These are phyloP conservation scores for Trichomonascus vanleenenianus DNA, from an alignment of 805 yeast species.

Conservation along the genomic window DNA sequence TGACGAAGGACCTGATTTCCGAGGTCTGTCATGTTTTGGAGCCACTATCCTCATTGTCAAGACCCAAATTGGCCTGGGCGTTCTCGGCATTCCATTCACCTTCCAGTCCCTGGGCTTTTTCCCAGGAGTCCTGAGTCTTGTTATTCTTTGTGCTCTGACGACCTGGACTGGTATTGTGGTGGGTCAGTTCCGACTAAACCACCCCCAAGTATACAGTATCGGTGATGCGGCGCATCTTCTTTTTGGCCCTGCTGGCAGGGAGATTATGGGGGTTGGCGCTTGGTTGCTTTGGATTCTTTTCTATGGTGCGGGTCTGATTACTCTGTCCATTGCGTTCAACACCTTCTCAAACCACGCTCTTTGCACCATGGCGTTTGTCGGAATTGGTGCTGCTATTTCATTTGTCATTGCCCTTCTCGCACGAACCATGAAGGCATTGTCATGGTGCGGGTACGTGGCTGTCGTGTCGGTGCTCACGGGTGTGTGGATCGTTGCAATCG, in stretches of 20 bases:
- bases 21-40: slow-evolving; percentile 5
- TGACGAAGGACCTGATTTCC: slow-evolving; percentile 7
- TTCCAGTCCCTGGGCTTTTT: slow-evolving; percentile 5
- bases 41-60: slow-evolving; percentile 6
- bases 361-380: slow-evolving; percentile 5
- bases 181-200: slow-evolving; percentile 2
- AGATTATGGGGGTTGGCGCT: slow-evolving; percentile 4
- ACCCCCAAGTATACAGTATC: slow-evolving; percentile 6
- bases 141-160: slow-evolving; percentile 1
- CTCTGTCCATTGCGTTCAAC: slow-evolving; percentile 3
- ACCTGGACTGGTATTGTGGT: slow-evolving; percentile 6
- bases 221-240: slow-evolving; percentile 4
- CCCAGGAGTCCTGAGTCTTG: slow-evolving; percentile 3
- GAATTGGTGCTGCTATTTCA: not conserved
- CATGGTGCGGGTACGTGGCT: slow-evolving; percentile 4
- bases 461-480: slow-evolving; percentile 2
- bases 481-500: slow-evolving; percentile 5
- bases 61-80: slow-evolving; percentile 7
- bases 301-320: slow-evolving; percentile 4
- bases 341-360: not conserved
- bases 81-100: slow-evolving; percentile 6
- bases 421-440: slow-evolving; percentile 4
- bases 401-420: not conserved
- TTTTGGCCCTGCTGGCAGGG: slow-evolving; percentile 6
- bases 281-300: slow-evolving; percentile 3